Evolutionary conservation across 148 eudicot species (phyloP).

Genomic region (Oxyria digyna): DNA sequence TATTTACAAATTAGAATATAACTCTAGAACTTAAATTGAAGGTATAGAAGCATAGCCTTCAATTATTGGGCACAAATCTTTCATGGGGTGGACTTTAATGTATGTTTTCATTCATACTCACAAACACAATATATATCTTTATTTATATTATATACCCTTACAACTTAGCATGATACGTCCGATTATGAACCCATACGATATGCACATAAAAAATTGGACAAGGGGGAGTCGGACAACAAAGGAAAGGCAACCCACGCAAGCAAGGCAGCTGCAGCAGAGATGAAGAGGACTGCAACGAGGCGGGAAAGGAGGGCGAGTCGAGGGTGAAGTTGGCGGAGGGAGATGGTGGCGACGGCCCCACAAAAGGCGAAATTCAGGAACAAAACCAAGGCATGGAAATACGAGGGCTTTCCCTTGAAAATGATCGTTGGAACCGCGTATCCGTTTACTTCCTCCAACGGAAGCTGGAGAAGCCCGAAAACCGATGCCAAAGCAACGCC

Average conservation of each 20-base stretch:
- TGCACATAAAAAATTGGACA: no score
- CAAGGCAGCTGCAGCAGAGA: background rate
- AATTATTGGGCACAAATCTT: no score
- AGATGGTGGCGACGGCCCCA: background rate
- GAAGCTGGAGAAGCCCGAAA: background rate
- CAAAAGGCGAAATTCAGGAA: background rate
- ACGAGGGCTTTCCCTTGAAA: background rate
- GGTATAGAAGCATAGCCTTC: no score
- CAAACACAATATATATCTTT: no score
- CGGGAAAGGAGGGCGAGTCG: background rate
- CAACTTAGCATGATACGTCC: no score
- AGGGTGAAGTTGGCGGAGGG: background rate
- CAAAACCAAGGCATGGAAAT: background rate
- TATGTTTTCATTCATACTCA: no score
- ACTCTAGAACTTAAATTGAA: no score
- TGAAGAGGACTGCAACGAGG: background rate
- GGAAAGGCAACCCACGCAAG: background rate
- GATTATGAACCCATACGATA: no score
- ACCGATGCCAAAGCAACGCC: background rate
- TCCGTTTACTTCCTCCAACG: background rate
- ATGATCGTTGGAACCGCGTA: background rate
- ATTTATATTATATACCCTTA: no score
- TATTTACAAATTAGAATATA: no score
- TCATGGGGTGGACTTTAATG: no score
- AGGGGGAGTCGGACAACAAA: background rate